Evolutionary conservation across 805 yeast species (phyloP), one percentile per base, ranked within the genome.

Genomic region (Candida coquimbonensis): DNA sequence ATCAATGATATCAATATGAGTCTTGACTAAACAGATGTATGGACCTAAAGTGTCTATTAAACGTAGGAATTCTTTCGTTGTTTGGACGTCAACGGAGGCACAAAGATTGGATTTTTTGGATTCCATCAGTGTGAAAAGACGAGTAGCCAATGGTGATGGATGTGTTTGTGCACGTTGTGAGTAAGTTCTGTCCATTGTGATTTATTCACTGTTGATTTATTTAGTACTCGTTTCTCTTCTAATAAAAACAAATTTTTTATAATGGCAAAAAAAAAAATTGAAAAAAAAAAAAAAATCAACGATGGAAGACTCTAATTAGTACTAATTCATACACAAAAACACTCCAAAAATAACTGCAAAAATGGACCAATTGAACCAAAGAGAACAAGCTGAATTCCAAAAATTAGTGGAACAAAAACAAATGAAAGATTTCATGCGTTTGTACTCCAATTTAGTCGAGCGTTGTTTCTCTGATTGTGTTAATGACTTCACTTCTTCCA

Each of bases 381-480:
- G 87, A 66, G 99, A 91, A 72, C 98, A 93, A 72, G 96, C 89
- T 70, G 91, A 89, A 60, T 91, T 91, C 70, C 96, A 89, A 70
- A 90, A 83, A 67, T 73, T 91, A 53, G 96, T 91, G 53, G 99
- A 91, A 72, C 90, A 86, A 66, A 91, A 91, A 76, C 99, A 91
- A 72, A 90, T 93, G 96, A 87, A 86, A 69, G 99, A 91, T 68
- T 93, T 91, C 83, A 91, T 93, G 98, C 84, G 93, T 66, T 74
- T 85, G 48, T 93, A 93, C 78, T 89, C 98, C 53, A 84, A 85
- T 65, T 78, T 93, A 59, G 98, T 93, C 44, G 95, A 91, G 69
- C 85, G 96, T 74, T 93, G 99, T 74, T 93, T 93, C 74, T 80
- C 80, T 50, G 98, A 93, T 72, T 93, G 99, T 73, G 96, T 93